phyloP scores from a whole-genome alignment of 352 stramenopile genomes.

The Globisporangium nunn region DNA sequence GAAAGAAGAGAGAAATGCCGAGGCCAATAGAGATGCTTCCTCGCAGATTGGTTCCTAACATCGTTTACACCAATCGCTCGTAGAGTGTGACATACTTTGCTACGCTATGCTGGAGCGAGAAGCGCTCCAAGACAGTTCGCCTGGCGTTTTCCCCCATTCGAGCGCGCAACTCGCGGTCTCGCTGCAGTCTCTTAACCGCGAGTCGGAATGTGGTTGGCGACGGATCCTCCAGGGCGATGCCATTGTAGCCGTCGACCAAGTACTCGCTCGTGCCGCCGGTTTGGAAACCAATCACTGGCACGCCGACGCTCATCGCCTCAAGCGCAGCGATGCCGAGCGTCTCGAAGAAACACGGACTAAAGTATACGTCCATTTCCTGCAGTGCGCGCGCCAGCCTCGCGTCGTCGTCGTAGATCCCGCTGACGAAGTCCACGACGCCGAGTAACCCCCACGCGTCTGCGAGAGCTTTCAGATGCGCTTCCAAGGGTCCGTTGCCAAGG shows the following conservation, averaged over 20 bases:
- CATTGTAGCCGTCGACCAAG: constrained; percentile 35
- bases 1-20: neutral
- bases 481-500: constrained; percentile 31
- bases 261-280: constrained; percentile 37
- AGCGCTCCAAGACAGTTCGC: constrained; percentile 27
- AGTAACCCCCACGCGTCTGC: constrained; percentile 23
- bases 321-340: constrained; percentile 46
- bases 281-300: constrained; percentile 47
- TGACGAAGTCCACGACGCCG: constrained; percentile 26
- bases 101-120: constrained; percentile 17
- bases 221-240: constrained; percentile 25
- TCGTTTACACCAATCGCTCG: constrained; percentile 16
- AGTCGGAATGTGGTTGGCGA: constrained; percentile 20
- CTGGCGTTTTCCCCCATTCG: constrained; percentile 28
- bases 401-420: constrained; percentile 44
- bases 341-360: constrained; percentile 36
- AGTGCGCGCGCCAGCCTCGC: constrained; percentile 19
- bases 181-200: constrained; percentile 23
- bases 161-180: constrained; percentile 13
- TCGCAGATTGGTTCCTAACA: neutral
- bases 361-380: constrained; percentile 31
- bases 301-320: constrained; percentile 49
- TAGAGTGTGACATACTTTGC: constrained; percentile 35
- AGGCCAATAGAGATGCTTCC: neutral
- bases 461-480: constrained; percentile 17